A percentile compares a stretch with the other conserved stretches of the same genome.
Evolutionary conservation across 257 asterid species (phyloP).

Genomic region (Anisodus acutangulus): DNA sequence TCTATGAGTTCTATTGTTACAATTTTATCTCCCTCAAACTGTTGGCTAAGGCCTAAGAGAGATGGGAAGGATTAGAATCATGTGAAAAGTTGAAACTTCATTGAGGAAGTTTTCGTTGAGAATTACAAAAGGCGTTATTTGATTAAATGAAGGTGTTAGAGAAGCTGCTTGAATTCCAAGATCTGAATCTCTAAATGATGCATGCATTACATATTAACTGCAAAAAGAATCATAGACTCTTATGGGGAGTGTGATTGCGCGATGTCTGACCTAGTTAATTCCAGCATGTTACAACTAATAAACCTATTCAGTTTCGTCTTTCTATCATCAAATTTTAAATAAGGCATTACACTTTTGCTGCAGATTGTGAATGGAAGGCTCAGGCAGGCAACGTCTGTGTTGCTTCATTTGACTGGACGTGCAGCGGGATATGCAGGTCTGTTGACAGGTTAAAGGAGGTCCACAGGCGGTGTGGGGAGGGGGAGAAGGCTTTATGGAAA

Average conservation of each 20-base stretch:
- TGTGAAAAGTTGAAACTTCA: too few relatives aligned
- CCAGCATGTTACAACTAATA: neutral
- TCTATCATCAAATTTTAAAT: neutral
- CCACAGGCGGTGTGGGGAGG: constrained; percentile 83
- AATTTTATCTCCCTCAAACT: neutral
- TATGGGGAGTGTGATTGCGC: neutral
- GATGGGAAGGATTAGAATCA: neutral
- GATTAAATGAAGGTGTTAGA: constrained; percentile 79
- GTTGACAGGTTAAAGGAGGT: constrained; percentile 81
- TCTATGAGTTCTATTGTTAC: neutral
- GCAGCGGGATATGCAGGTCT: constrained; percentile 86
- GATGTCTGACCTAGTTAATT: neutral
- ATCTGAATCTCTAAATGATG: constrained; percentile 60
- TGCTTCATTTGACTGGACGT: constrained; percentile 89
- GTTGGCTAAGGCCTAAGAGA: neutral
- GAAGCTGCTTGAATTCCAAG: constrained; percentile 74
- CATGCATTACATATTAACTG: neutral
- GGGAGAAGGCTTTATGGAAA: constrained; percentile 67
- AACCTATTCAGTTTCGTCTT: neutral
- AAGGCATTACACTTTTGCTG: constrained; percentile 16
- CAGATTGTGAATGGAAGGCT: constrained; percentile 92
- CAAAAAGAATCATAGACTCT: neutral
- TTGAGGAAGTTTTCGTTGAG: too few relatives aligned
- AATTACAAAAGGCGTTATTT: neutral
- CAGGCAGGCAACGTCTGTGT: constrained; percentile 82